Conservation (phyloP, 257 asterid species). For the Nemophila menziesii region DNA sequence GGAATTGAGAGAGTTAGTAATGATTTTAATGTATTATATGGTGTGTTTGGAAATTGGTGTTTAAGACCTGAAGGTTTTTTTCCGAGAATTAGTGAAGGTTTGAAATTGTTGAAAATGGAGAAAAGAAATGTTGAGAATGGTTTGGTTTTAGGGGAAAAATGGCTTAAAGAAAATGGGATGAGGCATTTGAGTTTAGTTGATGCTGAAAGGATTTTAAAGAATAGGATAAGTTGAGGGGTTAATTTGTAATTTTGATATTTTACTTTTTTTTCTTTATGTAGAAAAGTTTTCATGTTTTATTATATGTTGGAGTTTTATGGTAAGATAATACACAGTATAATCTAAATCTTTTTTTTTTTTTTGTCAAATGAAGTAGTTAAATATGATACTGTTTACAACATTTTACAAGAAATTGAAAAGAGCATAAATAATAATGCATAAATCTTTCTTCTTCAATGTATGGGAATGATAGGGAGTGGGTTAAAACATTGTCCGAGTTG, state of each 20-base stretch:
- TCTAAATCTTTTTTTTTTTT: too few relatives aligned
- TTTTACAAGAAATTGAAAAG: too few relatives aligned
- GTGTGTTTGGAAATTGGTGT: slow-evolving; percentile 64
- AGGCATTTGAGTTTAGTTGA: slow-evolving; percentile 45
- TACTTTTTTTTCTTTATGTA: too few relatives aligned
- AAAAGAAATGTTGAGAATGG: slow-evolving; percentile 32
- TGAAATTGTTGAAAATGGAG: slow-evolving; percentile 59
- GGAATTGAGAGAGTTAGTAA: slow-evolving; percentile 68
- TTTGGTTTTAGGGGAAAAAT: slow-evolving; percentile 51
- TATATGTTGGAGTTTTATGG: too few relatives aligned
- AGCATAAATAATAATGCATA: too few relatives aligned
- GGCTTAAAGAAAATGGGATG: slow-evolving; percentile 69
- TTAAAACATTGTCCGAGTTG: slow-evolving; percentile 54
- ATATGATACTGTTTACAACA: too few relatives aligned
- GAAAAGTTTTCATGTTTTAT: too few relatives aligned
- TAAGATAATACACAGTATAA: too few relatives aligned
- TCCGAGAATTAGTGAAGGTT: slow-evolving; percentile 56
- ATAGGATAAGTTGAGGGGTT: slow-evolving; percentile 21
- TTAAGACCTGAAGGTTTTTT: slow-evolving; percentile 95
- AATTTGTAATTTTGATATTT: too few relatives aligned
- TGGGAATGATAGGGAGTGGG: too few relatives aligned
- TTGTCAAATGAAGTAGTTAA: too few relatives aligned
- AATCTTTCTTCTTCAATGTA: too few relatives aligned
- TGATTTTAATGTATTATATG: slow-evolving; percentile 53
- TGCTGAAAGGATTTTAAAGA: slow-evolving; percentile 57